A percentile compares a stretch with the other conserved stretches of the same genome.
phyloP scores from a whole-genome alignment of 208 protist species.

The Blechomonas ayalai region DNA sequence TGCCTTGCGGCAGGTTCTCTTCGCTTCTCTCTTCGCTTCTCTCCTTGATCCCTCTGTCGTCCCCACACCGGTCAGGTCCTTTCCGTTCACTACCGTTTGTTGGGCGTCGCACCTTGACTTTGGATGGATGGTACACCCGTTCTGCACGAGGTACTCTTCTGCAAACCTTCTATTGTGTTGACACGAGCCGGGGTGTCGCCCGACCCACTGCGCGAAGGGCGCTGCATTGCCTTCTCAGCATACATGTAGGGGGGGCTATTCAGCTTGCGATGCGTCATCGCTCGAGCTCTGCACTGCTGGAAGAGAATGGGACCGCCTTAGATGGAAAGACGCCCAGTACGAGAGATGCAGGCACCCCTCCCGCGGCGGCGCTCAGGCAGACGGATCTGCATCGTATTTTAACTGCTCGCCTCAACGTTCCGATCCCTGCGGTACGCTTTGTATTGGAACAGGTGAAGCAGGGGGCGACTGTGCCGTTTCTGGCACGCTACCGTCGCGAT shows the following conservation, averaged over 20 bases:
- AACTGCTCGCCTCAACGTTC: conserved; percentile 26
- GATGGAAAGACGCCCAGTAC: too few relatives aligned
- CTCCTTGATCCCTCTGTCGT: background rate
- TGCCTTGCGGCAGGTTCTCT: too few relatives aligned
- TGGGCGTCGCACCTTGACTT: background rate
- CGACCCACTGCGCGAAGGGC: too few relatives aligned
- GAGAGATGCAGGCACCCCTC: too few relatives aligned
- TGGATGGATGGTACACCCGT: background rate
- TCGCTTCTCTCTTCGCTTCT: background rate
- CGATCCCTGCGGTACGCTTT: conserved; percentile 26
- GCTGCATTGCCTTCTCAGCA: too few relatives aligned
- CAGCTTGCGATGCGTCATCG: too few relatives aligned
- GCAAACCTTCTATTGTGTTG: too few relatives aligned
- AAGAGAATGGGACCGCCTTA: background rate
- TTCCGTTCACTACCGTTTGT: background rate
- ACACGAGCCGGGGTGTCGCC: too few relatives aligned
- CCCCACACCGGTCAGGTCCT: conserved; percentile 1
- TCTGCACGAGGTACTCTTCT: background rate
- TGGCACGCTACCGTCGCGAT: conserved; percentile 81
- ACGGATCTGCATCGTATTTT: conserved; percentile 24
- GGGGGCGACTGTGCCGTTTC: conserved; percentile 80
- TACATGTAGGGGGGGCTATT: too few relatives aligned
- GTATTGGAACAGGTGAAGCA: conserved; percentile 54
- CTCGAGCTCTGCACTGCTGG: too few relatives aligned
- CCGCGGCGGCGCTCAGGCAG: background rate